phyloP scores from a whole-genome alignment of 164 flowering plant genomes.

The Tetrastigma voinierianum region DNA sequence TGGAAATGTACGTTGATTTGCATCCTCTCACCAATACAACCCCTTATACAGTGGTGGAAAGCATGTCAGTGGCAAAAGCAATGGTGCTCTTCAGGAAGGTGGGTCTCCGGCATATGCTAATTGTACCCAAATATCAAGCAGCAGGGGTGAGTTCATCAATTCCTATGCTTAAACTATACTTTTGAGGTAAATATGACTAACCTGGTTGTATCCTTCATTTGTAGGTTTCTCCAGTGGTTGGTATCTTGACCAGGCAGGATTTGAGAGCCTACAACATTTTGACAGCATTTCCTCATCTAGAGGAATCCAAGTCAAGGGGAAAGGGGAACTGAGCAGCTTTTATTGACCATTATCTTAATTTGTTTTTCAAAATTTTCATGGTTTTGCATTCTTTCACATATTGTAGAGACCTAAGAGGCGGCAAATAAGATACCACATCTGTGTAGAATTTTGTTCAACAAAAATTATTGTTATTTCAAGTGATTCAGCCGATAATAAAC shows the following conservation, averaged over 20 bases:
- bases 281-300: constrained; percentile 71
- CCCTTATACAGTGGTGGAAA: constrained; percentile 82
- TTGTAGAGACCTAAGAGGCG: constrained; percentile 11
- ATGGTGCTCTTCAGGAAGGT: constrained; percentile 79
- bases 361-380: background rate
- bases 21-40: constrained; percentile 88
- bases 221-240: constrained; percentile 77
- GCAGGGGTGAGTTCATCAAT: constrained; percentile 60
- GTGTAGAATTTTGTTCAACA: background rate
- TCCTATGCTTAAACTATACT: constrained; percentile 2
- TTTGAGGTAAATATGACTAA: constrained; percentile 11
- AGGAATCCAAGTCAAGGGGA: constrained; percentile 39
- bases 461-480: no score
- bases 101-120: constrained; percentile 80
- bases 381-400: constrained; percentile 34
- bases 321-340: constrained; percentile 31
- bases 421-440: constrained; percentile 10
- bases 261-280: constrained; percentile 72
- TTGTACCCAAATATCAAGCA: constrained; percentile 77
- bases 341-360: no score
- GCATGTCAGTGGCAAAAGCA: constrained; percentile 92
- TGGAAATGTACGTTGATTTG: constrained; percentile 90
- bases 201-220: constrained; percentile 19
- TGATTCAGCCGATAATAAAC: no score
- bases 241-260: constrained; percentile 93